Conservation (phyloP, 2,329 filamentous ascomycete species). For the Neopestalotiopsis sp. region DNA sequence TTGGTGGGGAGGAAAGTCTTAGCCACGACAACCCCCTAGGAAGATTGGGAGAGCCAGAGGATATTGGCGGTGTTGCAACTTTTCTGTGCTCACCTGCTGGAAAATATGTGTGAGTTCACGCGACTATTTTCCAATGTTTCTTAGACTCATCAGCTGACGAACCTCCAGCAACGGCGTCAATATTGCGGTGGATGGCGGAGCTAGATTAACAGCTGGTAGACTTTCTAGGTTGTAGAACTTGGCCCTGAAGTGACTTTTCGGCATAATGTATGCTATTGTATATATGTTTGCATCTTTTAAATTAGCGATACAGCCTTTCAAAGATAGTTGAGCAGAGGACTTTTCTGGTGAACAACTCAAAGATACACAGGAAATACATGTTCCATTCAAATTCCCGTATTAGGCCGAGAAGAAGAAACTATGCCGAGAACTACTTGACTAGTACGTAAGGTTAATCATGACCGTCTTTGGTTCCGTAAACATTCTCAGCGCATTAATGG, state of each 20-base stretch:
- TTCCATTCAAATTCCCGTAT: no score
- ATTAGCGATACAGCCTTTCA: no score
- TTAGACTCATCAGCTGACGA: slow-evolving; percentile 14
- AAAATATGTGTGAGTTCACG: slow-evolving; percentile 50
- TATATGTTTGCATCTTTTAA: background rate
- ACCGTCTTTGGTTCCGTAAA: slow-evolving; percentile 57
- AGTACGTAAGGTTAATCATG: slow-evolving; percentile 43
- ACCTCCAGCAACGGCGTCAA: slow-evolving; percentile 40
- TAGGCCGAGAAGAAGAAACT: background rate
- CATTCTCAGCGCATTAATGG: slow-evolving; percentile 49
- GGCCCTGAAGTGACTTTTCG: no score
- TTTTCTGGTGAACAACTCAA: no score
- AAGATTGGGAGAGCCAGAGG: slow-evolving; percentile 60
- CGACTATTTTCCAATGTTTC: background rate
- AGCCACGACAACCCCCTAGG: slow-evolving; percentile 57
- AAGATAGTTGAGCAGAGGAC: no score
- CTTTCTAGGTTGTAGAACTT: slow-evolving; percentile 31
- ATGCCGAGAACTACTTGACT: background rate
- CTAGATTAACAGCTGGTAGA: slow-evolving; percentile 33
- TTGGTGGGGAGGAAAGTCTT: slow-evolving; percentile 60
- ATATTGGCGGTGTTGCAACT: slow-evolving; percentile 64
- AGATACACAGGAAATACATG: no score
- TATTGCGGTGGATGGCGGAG: slow-evolving; percentile 40
- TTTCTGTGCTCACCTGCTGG: slow-evolving; percentile 59
- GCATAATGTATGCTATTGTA: background rate